Evolutionary conservation across 805 yeast genomes (phyloP).

Genomic region (Monosporozyma solicola): DNA sequence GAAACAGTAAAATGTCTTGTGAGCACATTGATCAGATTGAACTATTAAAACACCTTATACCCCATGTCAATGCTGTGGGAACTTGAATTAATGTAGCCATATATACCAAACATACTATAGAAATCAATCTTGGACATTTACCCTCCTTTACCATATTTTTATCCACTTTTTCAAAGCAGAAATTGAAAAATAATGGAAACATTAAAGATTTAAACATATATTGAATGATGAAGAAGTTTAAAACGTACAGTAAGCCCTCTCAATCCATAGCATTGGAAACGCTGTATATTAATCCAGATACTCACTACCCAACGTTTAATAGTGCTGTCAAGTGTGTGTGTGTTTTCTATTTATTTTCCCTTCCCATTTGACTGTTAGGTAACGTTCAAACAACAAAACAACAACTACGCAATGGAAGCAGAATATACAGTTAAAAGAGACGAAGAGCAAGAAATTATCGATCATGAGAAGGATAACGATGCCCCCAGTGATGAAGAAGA

Average conservation of each 20-base stretch:
- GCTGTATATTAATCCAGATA: neutral
- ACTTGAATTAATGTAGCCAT: too few relatives aligned
- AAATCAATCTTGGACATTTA: neutral
- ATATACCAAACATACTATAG: too few relatives aligned
- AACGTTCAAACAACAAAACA: neutral
- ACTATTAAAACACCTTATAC: too few relatives aligned
- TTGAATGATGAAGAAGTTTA: too few relatives aligned
- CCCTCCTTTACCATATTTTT: neutral
- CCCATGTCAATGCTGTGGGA: too few relatives aligned
- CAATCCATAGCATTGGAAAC: neutral
- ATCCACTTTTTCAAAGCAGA: neutral
- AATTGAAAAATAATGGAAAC: neutral
- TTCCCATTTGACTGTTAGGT: neutral
- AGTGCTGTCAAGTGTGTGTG: neutral
- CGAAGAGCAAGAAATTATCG: slow-evolving; percentile 21
- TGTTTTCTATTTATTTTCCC: neutral
- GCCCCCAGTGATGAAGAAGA: slow-evolving; percentile 36
- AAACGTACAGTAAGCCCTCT: neutral
- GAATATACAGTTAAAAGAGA: slow-evolving; percentile 7
- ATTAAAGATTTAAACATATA: neutral
- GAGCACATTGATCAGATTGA: too few relatives aligned
- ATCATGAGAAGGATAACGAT: slow-evolving; percentile 30
- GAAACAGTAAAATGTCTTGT: too few relatives aligned
- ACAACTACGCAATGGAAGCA: slow-evolving; percentile 2
- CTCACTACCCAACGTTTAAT: neutral